Conservation (phyloP, 176 grass and related monocot species). For the Paspalum notatum region DNA sequence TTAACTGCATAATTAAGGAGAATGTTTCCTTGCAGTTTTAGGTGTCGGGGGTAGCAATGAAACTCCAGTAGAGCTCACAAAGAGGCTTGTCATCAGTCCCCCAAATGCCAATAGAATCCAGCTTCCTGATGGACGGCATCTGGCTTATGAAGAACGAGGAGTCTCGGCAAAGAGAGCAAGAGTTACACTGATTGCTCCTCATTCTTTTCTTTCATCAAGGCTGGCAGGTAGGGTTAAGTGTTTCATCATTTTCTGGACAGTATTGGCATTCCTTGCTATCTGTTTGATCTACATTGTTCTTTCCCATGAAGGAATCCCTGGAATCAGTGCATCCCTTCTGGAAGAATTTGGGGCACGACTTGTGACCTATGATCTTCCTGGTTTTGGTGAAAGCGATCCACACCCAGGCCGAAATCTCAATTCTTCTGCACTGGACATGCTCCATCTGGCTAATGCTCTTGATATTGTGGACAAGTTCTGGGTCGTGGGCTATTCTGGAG, state of each 20-base stretch:
- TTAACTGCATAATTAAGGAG: slow-evolving; percentile 23
- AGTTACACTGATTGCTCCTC: slow-evolving; percentile 80
- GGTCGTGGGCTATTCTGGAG: slow-evolving; percentile 91
- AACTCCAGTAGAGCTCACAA: slow-evolving; percentile 54
- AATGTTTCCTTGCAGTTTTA: slow-evolving; percentile 68
- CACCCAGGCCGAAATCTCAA: slow-evolving; percentile 80
- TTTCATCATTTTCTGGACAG: not conserved
- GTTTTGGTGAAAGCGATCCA: slow-evolving; percentile 99
- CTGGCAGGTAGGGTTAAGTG: slow-evolving; percentile 62
- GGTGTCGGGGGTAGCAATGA: slow-evolving; percentile 53
- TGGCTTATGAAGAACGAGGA: slow-evolving; percentile 87
- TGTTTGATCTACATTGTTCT: slow-evolving; percentile 36
- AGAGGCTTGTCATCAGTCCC: slow-evolving; percentile 79
- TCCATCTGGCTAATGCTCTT: slow-evolving; percentile 80
- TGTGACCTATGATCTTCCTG: slow-evolving; percentile 92
- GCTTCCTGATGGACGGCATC: slow-evolving; percentile 85
- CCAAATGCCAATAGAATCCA: slow-evolving; percentile 74
- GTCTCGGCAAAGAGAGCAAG: slow-evolving; percentile 68
- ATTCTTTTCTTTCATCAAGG: slow-evolving; percentile 97
- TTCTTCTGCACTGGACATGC: slow-evolving; percentile 93
- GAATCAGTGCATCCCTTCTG: slow-evolving; percentile 67
- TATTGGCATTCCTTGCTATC: slow-evolving; percentile 14
- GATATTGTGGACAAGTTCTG: slow-evolving; percentile 73
- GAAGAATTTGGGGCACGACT: slow-evolving; percentile 91
- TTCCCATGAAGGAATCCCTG: slow-evolving; percentile 78